Conservation (phyloP, 2,329 filamentous ascomycete species). For the Proliferodiscus dingleyae region DNA sequence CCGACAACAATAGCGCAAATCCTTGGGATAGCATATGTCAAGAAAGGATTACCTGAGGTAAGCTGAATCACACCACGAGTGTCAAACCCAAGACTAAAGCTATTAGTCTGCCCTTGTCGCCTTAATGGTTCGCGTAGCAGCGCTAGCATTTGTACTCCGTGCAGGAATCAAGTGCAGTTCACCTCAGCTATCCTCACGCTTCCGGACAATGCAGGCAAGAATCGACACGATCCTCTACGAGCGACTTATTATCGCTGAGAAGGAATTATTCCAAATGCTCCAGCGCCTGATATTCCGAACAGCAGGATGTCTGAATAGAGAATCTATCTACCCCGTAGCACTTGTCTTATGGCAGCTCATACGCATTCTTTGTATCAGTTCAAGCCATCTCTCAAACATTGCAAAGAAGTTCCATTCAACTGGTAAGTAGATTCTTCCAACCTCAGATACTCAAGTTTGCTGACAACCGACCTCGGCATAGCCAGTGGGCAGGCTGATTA, state of each 20-base stretch:
- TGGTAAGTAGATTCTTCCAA: constrained; percentile 1
- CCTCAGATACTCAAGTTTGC: background rate
- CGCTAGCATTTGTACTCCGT: constrained; percentile 22
- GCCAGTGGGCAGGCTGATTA: constrained; percentile 12
- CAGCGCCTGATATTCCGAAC: constrained; percentile 25
- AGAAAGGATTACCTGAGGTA: constrained; percentile 22
- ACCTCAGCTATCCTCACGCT: constrained; percentile 1
- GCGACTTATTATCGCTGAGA: constrained; percentile 20
- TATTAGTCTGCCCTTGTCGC: constrained; percentile 18
- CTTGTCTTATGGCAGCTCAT: constrained; percentile 25
- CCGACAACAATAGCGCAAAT: constrained; percentile 21
- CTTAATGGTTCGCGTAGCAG: constrained; percentile 20
- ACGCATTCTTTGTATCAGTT: constrained; percentile 18
- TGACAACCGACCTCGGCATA: background rate
- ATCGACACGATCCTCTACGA: constrained; percentile 27
- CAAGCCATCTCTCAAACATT: constrained; percentile 20
- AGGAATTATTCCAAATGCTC: constrained; percentile 20
- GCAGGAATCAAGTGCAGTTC: constrained; percentile 17
- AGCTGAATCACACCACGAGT: background rate
- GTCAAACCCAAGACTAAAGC: background rate
- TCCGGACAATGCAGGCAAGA: constrained; percentile 20
- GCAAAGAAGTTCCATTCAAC: constrained; percentile 11
- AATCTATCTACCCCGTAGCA: constrained; percentile 25
- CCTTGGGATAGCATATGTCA: constrained; percentile 23
- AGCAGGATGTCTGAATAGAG: constrained; percentile 19